Evolutionary conservation across 345 rosid genomes (phyloP), one percentile per base, ranked within the genome.

Genomic region (Carallia brachiata): DNA sequence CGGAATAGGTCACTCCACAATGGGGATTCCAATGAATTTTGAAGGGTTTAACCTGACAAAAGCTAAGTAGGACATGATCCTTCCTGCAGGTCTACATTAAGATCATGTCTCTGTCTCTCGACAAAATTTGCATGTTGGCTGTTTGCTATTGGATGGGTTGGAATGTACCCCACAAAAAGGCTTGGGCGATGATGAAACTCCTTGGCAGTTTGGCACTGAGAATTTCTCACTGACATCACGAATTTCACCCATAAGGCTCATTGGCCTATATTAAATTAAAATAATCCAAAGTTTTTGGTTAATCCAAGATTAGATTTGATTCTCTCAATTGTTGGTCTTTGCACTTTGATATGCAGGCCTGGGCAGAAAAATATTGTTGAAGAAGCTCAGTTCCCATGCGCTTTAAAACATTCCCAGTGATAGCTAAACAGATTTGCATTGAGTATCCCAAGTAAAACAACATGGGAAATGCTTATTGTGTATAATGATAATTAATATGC

Each of bases 41-140:
- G 13, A 27, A 56, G 70, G 62, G 36, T 75, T 80, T 66, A 75
- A 72, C 71, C 79, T 84, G 84, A 77, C 81, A 80, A 82, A 84
- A 78, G 86, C 66, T 32, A 66, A 57, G 53, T 77, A 58, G 82
- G 78, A 79, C 77, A 77, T 69, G 68, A 82, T 82, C 79, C 74
- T 63, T 56, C 62, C 65, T 63, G 62, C 73, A 70, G 76, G 73
- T 60, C 63, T 69, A 61, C 73, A 44, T 65, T 36, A 75, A 75
- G 82, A 73, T 82, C 73, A 68, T 73, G 80, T 82, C 75, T 66
- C 70, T 63, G 67, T 71, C 75, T 61, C 68, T 63, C 63, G 74
- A 76, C 77, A 80, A 80, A 66, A 72, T 39, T 78, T 75, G 75
- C 86, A 84, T 82, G 86, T 78, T 86, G 81, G 57, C 72, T 57